Base-by-base conservation (phyloP, 305 asterid species). In the Fraxinus greggii region DNA sequence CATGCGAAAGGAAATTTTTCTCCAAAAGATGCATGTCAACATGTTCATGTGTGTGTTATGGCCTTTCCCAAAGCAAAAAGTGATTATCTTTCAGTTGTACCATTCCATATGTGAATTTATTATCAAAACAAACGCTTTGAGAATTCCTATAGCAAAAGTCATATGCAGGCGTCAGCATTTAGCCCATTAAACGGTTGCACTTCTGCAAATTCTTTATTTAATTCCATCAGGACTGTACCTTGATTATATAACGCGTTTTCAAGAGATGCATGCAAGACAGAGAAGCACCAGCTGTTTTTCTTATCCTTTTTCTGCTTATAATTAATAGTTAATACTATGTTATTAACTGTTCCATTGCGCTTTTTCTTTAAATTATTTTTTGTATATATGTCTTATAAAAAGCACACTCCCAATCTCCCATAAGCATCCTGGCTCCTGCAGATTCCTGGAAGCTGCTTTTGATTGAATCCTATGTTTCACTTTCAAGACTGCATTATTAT, bases 381-480 rank as follows among this genome's bases (percentile, higher is more conserved):
- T 23, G 5, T 24, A 5, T 38, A 5, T 15, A 23, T 10, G 12
- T 63, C 29, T 5, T 40, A 21, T 3, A 7, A 54, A 21, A 2
- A 5, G 4, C 33, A 9, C n/a, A 8, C 29, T 23, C 21, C 17
- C 33, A 9, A 10, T 4, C 29, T 23, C 21, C 17, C 70, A 23
- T 61, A 8, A 8, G 70, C 33, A 29, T 29, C 35, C n/a, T n/a
- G n/a, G n/a, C n/a, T n/a, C n/a, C 2, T n/a, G 80, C 73, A 73
- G 79, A 78, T 42, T 84, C 88, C 83, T 12, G 83, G 89, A 84
- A 87, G 86, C 79, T 87, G 86, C 89, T 21, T 17, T 63, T 38
- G n/a, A 59, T 61, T 82, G 86, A 61, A 82, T 87, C 85, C 86
- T 73, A 84, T 86, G 87, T 82, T 69, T 48, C 73, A 5, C 61